These are phyloP conservation scores for Phytophthora pseudosyringae DNA, from an alignment of 352 stramenopile species.

Conservation along the genomic window DNA sequence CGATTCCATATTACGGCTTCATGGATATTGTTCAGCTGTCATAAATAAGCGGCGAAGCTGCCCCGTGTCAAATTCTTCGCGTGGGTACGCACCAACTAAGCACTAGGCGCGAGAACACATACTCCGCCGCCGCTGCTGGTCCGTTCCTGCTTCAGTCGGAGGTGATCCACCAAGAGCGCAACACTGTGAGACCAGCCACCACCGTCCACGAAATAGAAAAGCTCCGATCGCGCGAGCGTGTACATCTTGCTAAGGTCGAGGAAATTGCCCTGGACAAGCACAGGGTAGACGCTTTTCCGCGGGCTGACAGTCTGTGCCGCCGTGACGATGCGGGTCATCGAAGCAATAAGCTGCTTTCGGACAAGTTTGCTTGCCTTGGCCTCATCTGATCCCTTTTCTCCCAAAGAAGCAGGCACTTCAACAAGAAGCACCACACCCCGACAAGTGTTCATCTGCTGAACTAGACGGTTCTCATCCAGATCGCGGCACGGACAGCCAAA, in stretches of 20 bases:
- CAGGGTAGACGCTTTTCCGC: slow-evolving; percentile 52
- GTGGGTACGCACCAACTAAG: neutral
- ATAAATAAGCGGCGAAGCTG: too few species aligned
- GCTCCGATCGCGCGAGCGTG: slow-evolving; percentile 64
- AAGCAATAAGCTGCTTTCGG: slow-evolving; percentile 44
- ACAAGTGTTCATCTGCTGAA: slow-evolving; percentile 42
- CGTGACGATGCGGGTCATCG: slow-evolving; percentile 49
- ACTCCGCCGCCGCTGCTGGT: slow-evolving; percentile 22
- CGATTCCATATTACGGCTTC: too few species aligned
- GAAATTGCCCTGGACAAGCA: slow-evolving; percentile 65
- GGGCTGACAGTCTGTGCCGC: slow-evolving; percentile 34
- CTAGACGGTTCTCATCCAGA: slow-evolving; percentile 30
- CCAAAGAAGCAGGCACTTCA: slow-evolving; percentile 23
- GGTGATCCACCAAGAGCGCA: slow-evolving; percentile 46
- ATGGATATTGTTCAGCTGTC: too few species aligned
- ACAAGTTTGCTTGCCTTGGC: slow-evolving; percentile 37
- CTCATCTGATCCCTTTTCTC: slow-evolving; percentile 30
- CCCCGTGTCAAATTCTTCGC: too few species aligned
- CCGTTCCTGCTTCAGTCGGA: slow-evolving; percentile 45
- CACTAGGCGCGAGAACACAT: slow-evolving; percentile 5
- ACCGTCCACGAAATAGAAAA: slow-evolving; percentile 75
- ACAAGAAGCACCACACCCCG: slow-evolving; percentile 44
- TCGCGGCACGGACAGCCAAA: slow-evolving; percentile 33
- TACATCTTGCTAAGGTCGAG: slow-evolving; percentile 81
- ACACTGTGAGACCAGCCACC: slow-evolving; percentile 53